Evolutionary conservation across 1,284 basidiomycete species (phyloP), one percentile per base, ranked within the genome.

Genomic region (Anthracocystis setariae): DNA sequence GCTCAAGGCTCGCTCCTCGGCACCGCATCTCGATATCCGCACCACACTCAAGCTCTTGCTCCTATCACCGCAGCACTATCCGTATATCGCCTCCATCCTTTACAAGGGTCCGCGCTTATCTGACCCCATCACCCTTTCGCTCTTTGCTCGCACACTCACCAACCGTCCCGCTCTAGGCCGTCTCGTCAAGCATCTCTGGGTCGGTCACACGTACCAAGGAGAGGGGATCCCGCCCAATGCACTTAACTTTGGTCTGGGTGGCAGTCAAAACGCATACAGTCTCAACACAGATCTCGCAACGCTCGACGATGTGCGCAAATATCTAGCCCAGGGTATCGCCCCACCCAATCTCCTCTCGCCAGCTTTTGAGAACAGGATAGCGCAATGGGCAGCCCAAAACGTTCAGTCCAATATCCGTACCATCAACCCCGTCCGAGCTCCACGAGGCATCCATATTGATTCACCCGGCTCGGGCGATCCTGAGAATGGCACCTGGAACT

Each of bases 101-200:
- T 75, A 75, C 64, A 66, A 67, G 32, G 64, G 68, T 3, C 63
- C 69, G 20, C 64, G 68, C 9, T 57, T 75, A 20, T 62, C 69
- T 8, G 65, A 67, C 35, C 73, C 73, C 21, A 72, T 71, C 55
- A 71, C 61, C 27, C 68, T 75, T 21, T 62, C 69, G 46, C 58
- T 64, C 46, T 75, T 75, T 29, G 65, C 73, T 0, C 57, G 64
- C 15, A 72, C 68, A 0, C 62, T 75, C 44, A 60, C 69, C 23
- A 68, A 57, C 15, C 63, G 73, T 10, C 73, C 73, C 9, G 63
- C 69, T 13, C 62, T 75, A 13, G 73, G 73, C 18, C 58, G 65
- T 25, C 65, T 73, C 40, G 68, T 75, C 46, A 59, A 68, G 52
- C 60, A 75, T 40, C 56, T 75, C 32, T 75, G 73, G 73, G 73